Evolutionary conservation across 2,329 filamentous ascomycete genomes (phyloP).

Genomic region (Lasiodiplodia sp.): DNA sequence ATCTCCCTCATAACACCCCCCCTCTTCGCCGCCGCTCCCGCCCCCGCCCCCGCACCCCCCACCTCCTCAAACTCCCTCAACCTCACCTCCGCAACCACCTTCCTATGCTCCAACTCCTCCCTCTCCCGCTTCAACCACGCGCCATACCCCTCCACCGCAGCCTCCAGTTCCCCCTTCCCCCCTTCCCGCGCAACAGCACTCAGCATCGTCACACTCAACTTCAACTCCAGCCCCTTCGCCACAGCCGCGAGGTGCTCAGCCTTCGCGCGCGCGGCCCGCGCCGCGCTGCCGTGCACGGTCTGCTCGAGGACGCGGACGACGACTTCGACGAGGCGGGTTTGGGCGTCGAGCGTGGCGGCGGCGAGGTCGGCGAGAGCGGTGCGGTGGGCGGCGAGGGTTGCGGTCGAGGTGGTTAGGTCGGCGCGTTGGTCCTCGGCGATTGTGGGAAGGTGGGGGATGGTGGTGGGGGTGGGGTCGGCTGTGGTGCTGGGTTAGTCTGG

Average conservation of each 20-base stretch:
- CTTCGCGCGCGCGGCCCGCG: slow-evolving; percentile 50
- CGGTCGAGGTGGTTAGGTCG: not conserved
- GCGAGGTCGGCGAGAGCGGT: slow-evolving; percentile 44
- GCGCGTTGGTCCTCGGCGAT: not conserved
- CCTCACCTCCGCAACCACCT: slow-evolving; percentile 12
- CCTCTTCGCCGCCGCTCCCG: not conserved
- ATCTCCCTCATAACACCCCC: slow-evolving; percentile 47
- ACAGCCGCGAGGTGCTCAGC: slow-evolving; percentile 53
- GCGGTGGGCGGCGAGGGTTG: slow-evolving; percentile 40
- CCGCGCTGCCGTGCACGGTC: slow-evolving; percentile 54
- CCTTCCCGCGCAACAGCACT: slow-evolving; percentile 33
- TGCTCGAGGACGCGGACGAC: slow-evolving; percentile 55
- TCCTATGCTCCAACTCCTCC: slow-evolving; percentile 40
- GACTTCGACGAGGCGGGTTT: slow-evolving; percentile 48
- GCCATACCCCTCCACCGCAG: slow-evolving; percentile 43
- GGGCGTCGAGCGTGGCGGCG: slow-evolving; percentile 43
- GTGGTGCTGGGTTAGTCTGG: no score
- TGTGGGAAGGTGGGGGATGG: slow-evolving; percentile 27
- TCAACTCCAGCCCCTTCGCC: slow-evolving; percentile 51
- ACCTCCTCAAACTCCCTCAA: slow-evolving; percentile 38
- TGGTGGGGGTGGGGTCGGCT: not conserved
- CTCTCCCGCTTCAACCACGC: slow-evolving; percentile 42
- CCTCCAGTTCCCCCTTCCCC: slow-evolving; percentile 38
- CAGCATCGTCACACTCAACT: slow-evolving; percentile 44
- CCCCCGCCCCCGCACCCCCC: slow-evolving; percentile 41